phyloP scores from a whole-genome alignment of 495 filamentous ascomycete genomes.

The Durotheca rogersii region DNA sequence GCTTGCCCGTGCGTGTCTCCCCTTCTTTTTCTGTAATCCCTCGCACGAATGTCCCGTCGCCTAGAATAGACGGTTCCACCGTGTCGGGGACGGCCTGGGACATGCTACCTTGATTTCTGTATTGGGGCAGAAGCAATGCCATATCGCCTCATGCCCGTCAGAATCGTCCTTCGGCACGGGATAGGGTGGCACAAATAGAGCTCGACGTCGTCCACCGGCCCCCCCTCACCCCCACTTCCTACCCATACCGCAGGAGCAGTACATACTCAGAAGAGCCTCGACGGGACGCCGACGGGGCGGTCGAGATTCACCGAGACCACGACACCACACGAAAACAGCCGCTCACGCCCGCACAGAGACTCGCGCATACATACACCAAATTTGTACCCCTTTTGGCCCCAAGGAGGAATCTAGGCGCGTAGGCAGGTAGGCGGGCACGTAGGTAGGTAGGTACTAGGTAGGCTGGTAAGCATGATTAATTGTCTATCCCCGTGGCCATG shows the following conservation, averaged over 20 bases:
- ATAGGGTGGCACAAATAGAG: not conserved
- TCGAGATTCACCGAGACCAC: not conserved
- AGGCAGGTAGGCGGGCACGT: too few species aligned
- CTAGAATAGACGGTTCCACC: conserved; percentile 28
- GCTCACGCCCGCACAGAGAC: not conserved
- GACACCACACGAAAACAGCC: not conserved
- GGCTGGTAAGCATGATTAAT: too few species aligned
- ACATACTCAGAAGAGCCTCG: not conserved
- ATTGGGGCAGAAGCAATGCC: conserved; percentile 23
- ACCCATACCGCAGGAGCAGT: too few species aligned
- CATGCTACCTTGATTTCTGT: conserved; percentile 13
- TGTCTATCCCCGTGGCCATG: too few species aligned
- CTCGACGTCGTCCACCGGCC: too few species aligned
- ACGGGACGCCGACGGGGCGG: not conserved
- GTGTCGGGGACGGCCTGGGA: conserved; percentile 31
- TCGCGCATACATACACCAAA: too few species aligned
- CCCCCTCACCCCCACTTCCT: too few species aligned
- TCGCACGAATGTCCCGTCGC: too few species aligned
- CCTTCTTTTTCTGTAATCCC: too few species aligned
- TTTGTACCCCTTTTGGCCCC: too few species aligned
- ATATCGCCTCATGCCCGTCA: conserved; percentile 21
- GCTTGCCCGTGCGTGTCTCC: conserved; percentile 12
- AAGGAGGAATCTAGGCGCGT: too few species aligned
- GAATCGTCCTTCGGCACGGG: conserved; percentile 6
- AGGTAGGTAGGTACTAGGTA: too few species aligned